A percentile compares a stretch with the other conserved stretches of the same genome.
Evolutionary conservation across 768 basidiomycete species (phyloP).

Genomic region (Crepidotus variabilis): DNA sequence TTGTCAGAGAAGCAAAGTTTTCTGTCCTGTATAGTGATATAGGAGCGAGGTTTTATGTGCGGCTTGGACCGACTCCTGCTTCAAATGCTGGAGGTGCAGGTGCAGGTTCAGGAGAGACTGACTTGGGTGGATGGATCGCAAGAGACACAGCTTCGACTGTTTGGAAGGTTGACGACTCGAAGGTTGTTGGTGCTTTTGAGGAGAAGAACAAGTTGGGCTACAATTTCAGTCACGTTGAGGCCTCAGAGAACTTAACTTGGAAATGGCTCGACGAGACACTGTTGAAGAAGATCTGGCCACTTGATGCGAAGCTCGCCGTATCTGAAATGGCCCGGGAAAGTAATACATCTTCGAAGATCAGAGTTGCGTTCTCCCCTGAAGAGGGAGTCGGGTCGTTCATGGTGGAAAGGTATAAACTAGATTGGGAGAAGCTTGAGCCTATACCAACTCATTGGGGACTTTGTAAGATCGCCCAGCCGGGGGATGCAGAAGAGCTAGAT

Average conservation of each 20-base stretch:
- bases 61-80: conserved; percentile 14
- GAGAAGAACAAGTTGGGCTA: too few relatives aligned
- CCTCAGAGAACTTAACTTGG: conserved; percentile 8
- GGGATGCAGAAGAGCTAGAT: conserved; percentile 2
- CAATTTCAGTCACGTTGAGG: too few relatives aligned
- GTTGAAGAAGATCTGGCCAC: conserved; percentile 30
- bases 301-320: conserved; percentile 34
- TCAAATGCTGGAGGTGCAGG: not conserved
- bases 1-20: conserved; percentile 16
- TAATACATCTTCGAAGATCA: conserved; percentile 9
- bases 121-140: conserved; percentile 38
- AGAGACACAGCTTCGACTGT: conserved; percentile 29
- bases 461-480: not conserved
- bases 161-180: conserved; percentile 30
- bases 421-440: conserved; percentile 14
- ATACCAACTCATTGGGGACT: conserved; percentile 14
- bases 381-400: conserved; percentile 26
- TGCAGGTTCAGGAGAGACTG: not conserved
- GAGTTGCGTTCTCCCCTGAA: conserved; percentile 18
- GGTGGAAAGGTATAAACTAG: conserved; percentile 15
- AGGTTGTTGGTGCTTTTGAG: not conserved
- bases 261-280: conserved; percentile 27
- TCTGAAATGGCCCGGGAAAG: conserved; percentile 25
- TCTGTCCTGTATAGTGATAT: conserved; percentile 27
- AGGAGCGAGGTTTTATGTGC: conserved; percentile 19